Percentiles rank a stretch among this genome's conserved stretches.
Conservation (phyloP, 2,329 filamentous ascomycete genomes). For the Cordyceps farinosa region DNA sequence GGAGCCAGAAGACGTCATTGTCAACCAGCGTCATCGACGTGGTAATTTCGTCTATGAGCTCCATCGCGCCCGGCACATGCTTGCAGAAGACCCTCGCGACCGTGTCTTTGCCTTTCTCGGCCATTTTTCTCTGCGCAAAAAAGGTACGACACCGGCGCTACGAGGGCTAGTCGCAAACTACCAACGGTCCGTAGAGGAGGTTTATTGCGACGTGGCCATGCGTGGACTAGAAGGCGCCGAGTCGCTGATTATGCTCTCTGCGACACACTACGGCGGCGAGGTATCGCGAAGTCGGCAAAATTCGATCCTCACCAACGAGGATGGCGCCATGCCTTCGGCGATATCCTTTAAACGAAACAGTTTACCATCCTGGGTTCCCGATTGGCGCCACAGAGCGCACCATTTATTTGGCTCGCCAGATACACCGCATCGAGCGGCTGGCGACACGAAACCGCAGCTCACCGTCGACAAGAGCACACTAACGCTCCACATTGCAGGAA, state of each 20-base stretch:
- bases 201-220: conserved; percentile 33
- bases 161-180: conserved; percentile 29
- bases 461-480: conserved; percentile 25
- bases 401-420: conserved; percentile 32
- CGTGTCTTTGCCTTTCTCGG: conserved; percentile 36
- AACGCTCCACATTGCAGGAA: conserved; percentile 28
- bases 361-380: conserved; percentile 9
- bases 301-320: not conserved
- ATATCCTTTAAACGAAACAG: not conserved
- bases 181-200: conserved; percentile 28
- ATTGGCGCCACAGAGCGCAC: conserved; percentile 24
- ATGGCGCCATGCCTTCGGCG: not conserved
- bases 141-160: conserved; percentile 23
- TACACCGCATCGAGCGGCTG: conserved; percentile 31
- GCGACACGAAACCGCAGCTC: conserved; percentile 27
- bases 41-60: conserved; percentile 36
- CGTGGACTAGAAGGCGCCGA: conserved; percentile 28
- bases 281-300: not conserved
- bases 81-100: conserved; percentile 32
- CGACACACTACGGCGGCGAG: conserved; percentile 24
- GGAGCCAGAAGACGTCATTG: conserved; percentile 28
- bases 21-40: conserved; percentile 30
- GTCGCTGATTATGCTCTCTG: conserved; percentile 30
- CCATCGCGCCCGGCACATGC: conserved; percentile 33
- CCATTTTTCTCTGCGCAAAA: conserved; percentile 30